Percentiles rank a stretch among this genome's conserved stretches.
phyloP scores from a whole-genome alignment of 225 moss, liverwort and hornwort species.

The Neckera pumila region DNA sequence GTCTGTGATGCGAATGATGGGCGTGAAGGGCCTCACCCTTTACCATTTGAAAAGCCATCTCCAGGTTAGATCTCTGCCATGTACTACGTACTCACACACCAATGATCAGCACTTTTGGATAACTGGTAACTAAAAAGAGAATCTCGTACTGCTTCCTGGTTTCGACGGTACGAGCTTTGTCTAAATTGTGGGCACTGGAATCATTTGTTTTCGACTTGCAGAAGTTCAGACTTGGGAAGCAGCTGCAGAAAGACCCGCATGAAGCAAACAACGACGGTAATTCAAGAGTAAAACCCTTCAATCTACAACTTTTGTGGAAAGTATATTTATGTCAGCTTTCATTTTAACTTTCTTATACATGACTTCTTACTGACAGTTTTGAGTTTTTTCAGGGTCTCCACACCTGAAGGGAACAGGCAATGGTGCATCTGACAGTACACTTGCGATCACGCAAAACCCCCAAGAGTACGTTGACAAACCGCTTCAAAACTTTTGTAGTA shows the following conservation, averaged over 20 bases:
- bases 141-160: background rate
- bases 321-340: background rate
- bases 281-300: background rate
- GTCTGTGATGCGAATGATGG: constrained; percentile 56
- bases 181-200: background rate
- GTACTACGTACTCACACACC: background rate
- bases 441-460: constrained; percentile 18
- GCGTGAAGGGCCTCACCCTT: constrained; percentile 49
- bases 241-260: constrained; percentile 37
- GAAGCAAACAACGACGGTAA: constrained; percentile 23
- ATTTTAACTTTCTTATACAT: background rate
- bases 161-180: background rate
- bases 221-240: constrained; percentile 56
- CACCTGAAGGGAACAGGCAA: constrained; percentile 18
- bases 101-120: background rate
- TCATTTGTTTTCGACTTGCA: constrained; percentile 1
- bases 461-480: constrained; percentile 46
- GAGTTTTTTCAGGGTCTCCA: constrained; percentile 35
- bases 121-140: background rate
- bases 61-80: constrained; percentile 15
- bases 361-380: background rate
- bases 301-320: background rate
- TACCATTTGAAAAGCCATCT: constrained; percentile 51
- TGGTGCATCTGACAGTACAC: constrained; percentile 32
- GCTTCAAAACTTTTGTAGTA: background rate